Conservation (phyloP, 2,329 filamentous ascomycete genomes). For the Epichloe amarillans region DNA sequence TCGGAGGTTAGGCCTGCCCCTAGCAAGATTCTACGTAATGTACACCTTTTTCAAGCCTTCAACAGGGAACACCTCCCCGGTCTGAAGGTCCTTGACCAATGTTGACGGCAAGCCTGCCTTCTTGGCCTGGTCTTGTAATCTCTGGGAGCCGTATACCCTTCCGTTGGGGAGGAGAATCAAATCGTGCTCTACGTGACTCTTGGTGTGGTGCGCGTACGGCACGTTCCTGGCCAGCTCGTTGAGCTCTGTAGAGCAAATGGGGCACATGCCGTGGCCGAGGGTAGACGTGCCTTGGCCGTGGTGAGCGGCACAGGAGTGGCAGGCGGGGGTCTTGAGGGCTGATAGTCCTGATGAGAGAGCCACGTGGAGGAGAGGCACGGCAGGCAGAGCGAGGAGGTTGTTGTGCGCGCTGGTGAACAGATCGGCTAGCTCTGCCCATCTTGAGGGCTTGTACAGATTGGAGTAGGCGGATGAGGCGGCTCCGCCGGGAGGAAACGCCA, state of each 20-base stretch:
- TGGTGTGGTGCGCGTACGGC: slow-evolving; percentile 89
- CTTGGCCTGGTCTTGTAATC: slow-evolving; percentile 61
- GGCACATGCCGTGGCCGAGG: slow-evolving; percentile 67
- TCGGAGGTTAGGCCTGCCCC: background rate
- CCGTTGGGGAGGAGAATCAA: slow-evolving; percentile 78
- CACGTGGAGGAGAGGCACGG: slow-evolving; percentile 74
- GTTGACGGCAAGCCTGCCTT: slow-evolving; percentile 59
- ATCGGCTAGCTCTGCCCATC: slow-evolving; percentile 65
- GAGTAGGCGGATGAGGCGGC: slow-evolving; percentile 29
- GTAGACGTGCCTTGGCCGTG: slow-evolving; percentile 19
- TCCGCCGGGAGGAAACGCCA: slow-evolving; percentile 52
- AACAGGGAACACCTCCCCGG: slow-evolving; percentile 51
- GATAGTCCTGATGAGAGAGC: slow-evolving; percentile 85
- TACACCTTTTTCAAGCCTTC: slow-evolving; percentile 78
- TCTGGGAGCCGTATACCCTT: slow-evolving; percentile 65
- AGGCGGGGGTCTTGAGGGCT: slow-evolving; percentile 88
- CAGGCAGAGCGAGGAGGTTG: slow-evolving; percentile 67
- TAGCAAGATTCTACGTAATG: slow-evolving; percentile 48
- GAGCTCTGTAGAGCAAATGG: slow-evolving; percentile 90
- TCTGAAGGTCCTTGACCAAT: slow-evolving; percentile 65
- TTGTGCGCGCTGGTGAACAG: slow-evolving; percentile 82
- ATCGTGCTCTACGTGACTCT: slow-evolving; percentile 83
- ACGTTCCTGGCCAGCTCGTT: slow-evolving; percentile 82
- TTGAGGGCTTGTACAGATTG: slow-evolving; percentile 55
- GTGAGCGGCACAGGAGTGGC: slow-evolving; percentile 54